Percentiles rank a stretch among this genome's conserved stretches.
Conservation (phyloP, 768 basidiomycete species). For the Tricholoma matsutake region DNA sequence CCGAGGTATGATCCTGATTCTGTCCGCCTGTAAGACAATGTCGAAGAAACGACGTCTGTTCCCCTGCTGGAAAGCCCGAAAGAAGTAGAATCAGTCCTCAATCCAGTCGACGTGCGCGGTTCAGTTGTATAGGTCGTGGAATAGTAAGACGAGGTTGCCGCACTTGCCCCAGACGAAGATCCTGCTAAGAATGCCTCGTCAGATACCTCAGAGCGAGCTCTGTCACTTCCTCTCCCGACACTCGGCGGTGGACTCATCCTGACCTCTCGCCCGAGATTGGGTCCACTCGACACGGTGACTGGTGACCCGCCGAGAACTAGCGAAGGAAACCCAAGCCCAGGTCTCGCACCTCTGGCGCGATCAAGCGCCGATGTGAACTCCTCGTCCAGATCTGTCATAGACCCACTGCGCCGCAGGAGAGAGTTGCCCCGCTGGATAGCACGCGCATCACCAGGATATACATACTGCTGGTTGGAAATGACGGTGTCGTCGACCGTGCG, state of each 20-base stretch:
- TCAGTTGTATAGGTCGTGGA: slow-evolving; percentile 30
- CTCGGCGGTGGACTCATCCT: slow-evolving; percentile 44
- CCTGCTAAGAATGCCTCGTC: slow-evolving; percentile 42
- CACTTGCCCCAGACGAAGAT: slow-evolving; percentile 24
- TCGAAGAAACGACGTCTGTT: slow-evolving; percentile 49
- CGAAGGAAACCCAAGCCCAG: slow-evolving; percentile 33
- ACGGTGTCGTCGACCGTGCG: slow-evolving; percentile 75
- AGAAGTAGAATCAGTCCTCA: slow-evolving; percentile 24
- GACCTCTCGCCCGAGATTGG: slow-evolving; percentile 42
- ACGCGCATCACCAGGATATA: slow-evolving; percentile 71
- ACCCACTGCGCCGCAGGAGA: slow-evolving; percentile 58
- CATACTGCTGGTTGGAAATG: slow-evolving; percentile 59
- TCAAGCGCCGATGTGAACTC: slow-evolving; percentile 48
- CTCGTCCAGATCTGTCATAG: slow-evolving; percentile 69
- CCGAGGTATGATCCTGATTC: slow-evolving; percentile 55
- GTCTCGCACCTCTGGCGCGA: slow-evolving; percentile 42
- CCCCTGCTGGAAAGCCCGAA: slow-evolving; percentile 29
- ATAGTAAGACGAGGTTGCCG: slow-evolving; percentile 34
- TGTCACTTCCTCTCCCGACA: slow-evolving; percentile 30
- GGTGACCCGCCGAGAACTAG: slow-evolving; percentile 53
- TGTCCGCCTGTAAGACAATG: slow-evolving; percentile 48
- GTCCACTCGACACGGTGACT: slow-evolving; percentile 71
- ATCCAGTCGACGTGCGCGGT: slow-evolving; percentile 27
- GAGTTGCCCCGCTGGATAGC: slow-evolving; percentile 55
- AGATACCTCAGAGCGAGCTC: slow-evolving; percentile 29